Evolutionary conservation across 2,329 filamentous ascomycete genomes (phyloP).

Genomic region (Penicillium sp.): DNA sequence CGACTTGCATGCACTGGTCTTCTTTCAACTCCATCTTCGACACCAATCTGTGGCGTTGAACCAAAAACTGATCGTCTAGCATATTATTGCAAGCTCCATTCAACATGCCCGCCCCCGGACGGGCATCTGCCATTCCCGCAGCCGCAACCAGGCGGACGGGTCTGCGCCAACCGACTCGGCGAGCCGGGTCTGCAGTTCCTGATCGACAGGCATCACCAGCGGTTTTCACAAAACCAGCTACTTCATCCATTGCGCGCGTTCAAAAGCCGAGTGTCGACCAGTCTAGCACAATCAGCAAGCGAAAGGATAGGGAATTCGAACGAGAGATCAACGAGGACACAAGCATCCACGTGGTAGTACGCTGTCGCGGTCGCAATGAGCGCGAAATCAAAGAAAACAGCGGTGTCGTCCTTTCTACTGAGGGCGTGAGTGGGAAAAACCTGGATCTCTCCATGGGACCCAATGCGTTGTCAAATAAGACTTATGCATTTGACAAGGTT

Average conservation of each 20-base stretch:
- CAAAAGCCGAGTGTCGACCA: constrained; percentile 50
- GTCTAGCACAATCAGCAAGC: constrained; percentile 67
- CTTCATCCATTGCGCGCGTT: constrained; percentile 41
- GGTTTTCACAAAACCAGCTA: constrained; percentile 66
- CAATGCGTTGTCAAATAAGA: constrained; percentile 90
- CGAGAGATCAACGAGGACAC: constrained; percentile 74
- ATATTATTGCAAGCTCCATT: constrained; percentile 8
- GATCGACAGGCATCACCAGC: constrained; percentile 69
- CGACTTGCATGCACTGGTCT: constrained; percentile 17
- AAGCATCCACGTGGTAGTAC: constrained; percentile 96
- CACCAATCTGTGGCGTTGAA: not conserved
- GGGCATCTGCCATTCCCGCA: constrained; percentile 53
- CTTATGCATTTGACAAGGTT: constrained; percentile 95
- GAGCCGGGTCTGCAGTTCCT: constrained; percentile 57
- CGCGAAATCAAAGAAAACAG: constrained; percentile 94
- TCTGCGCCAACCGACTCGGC: constrained; percentile 55
- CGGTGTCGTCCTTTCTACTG: constrained; percentile 84
- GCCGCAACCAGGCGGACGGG: constrained; percentile 54
- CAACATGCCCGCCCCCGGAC: constrained; percentile 59
- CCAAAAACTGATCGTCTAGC: not conserved
- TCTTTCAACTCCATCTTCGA: not conserved
- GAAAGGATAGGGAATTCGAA: constrained; percentile 86
- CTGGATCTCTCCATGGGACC: constrained; percentile 91
- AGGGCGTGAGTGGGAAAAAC: constrained; percentile 81
- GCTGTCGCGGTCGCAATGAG: constrained; percentile 89